Evolutionary conservation across 2,329 filamentous ascomycete genomes (phyloP).

Genomic region (Penicillium fuscoglaucum): DNA sequence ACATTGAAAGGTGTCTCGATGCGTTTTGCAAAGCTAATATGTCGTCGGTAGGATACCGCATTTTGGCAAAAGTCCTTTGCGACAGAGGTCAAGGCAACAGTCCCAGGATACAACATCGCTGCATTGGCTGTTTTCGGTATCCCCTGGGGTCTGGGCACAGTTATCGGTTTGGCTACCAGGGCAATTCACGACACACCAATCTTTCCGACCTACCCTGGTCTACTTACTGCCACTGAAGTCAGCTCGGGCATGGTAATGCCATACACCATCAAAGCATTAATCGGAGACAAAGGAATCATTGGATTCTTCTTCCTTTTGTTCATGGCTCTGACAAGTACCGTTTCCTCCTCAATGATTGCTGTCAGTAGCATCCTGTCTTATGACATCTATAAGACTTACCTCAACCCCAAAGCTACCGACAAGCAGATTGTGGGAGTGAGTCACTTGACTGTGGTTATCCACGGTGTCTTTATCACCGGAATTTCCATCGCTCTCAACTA

Average conservation of each 20-base stretch:
- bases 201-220: slow-evolving; percentile 47
- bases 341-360: slow-evolving; percentile 54
- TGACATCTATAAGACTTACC: slow-evolving; percentile 54
- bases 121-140: slow-evolving; percentile 50
- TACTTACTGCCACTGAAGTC: slow-evolving; percentile 44
- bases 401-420: slow-evolving; percentile 50
- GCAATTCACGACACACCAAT: slow-evolving; percentile 50
- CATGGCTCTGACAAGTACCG: slow-evolving; percentile 54
- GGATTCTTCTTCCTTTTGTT: slow-evolving; percentile 52
- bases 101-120: slow-evolving; percentile 51
- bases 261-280: slow-evolving; percentile 46
- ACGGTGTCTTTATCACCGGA: slow-evolving; percentile 51
- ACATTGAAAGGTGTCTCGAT: too few relatives aligned
- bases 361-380: slow-evolving; percentile 54
- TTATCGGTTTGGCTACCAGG: slow-evolving; percentile 48
- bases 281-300: slow-evolving; percentile 46
- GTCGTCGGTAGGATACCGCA: slow-evolving; percentile 43
- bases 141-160: slow-evolving; percentile 50
- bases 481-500: slow-evolving; percentile 52
- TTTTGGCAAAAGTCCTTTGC: slow-evolving; percentile 58
- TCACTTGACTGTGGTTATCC: slow-evolving; percentile 51
- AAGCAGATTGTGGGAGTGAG: slow-evolving; percentile 46
- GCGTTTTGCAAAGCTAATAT: neutral
- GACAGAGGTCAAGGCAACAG: slow-evolving; percentile 49
- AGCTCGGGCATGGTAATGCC: slow-evolving; percentile 52